Percentiles rank a stretch among this genome's conserved stretches.
phyloP scores from a whole-genome alignment of 2,329 filamentous ascomycete species.

The Botrytis pseudocinerea region DNA sequence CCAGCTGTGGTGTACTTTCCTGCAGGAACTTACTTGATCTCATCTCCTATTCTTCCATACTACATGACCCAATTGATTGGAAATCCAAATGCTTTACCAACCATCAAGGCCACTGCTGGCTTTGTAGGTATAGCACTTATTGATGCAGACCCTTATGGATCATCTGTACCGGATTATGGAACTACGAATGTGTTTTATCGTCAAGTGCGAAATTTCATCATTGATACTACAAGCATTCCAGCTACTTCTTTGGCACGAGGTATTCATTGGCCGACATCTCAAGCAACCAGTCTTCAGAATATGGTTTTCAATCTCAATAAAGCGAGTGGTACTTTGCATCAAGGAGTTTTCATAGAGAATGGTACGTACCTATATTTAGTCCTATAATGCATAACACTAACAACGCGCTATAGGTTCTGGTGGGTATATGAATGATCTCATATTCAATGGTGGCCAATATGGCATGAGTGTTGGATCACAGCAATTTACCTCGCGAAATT shows the following conservation, averaged over 20 bases:
- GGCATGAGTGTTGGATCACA: conserved; percentile 64
- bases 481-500: conserved; percentile 61
- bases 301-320: conserved; percentile 58
- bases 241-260: conserved; percentile 41
- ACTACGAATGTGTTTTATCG: conserved; percentile 71
- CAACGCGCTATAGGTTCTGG: conserved; percentile 46
- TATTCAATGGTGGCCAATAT: conserved; percentile 61
- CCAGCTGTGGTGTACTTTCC: conserved; percentile 43
- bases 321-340: conserved; percentile 49
- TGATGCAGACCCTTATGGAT: conserved; percentile 77
- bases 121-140: conserved; percentile 86
- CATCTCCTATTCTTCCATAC: conserved; percentile 30
- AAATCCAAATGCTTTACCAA: conserved; percentile 53
- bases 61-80: conserved; percentile 37
- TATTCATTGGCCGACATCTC: conserved; percentile 56
- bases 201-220: conserved; percentile 63
- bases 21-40: conserved; percentile 36
- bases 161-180: conserved; percentile 70
- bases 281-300: conserved; percentile 62
- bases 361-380: conserved; percentile 43
- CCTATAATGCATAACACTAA: conserved; percentile 50
- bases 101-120: conserved; percentile 67
- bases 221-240: conserved; percentile 52
- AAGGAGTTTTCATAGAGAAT: conserved; percentile 53
- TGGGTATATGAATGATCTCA: conserved; percentile 59